Conservation (phyloP, 2,329 filamentous ascomycete species). For the Exophiala lecanii-corni region DNA sequence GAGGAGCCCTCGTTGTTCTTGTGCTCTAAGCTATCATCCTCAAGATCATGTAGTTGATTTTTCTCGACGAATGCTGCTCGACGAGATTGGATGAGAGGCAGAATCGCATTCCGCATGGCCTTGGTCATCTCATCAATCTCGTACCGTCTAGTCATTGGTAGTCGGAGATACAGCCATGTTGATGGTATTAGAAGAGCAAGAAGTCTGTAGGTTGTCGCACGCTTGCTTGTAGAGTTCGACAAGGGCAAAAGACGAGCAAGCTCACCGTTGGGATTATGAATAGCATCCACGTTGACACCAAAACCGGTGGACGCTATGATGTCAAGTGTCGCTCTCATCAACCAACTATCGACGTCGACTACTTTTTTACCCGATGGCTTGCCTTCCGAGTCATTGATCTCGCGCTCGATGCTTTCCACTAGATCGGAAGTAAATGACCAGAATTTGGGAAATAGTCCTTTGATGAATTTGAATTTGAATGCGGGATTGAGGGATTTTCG, state of each 20-base stretch:
- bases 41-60: background rate
- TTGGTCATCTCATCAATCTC: constrained; percentile 8
- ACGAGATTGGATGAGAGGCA: constrained; percentile 9
- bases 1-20: too few relatives aligned
- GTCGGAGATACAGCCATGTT: constrained; percentile 11
- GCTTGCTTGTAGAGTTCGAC: constrained; percentile 5
- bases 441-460: constrained; percentile 76
- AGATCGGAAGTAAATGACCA: constrained; percentile 48
- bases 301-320: constrained; percentile 67
- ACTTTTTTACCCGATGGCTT: constrained; percentile 20
- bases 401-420: constrained; percentile 5
- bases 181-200: constrained; percentile 9
- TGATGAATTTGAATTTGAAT: constrained; percentile 77
- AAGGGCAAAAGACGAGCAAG: constrained; percentile 35
- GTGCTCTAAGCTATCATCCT: too few relatives aligned
- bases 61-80: constrained; percentile 1
- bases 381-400: constrained; percentile 3
- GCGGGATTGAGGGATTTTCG: constrained; percentile 77
- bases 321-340: constrained; percentile 60
- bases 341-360: constrained; percentile 51
- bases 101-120: constrained; percentile 4
- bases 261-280: constrained; percentile 55
- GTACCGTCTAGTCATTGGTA: constrained; percentile 12
- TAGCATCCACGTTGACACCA: constrained; percentile 64
- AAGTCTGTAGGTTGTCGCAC: constrained; percentile 8